Base-by-base conservation (phyloP, 169 alveolate species). In the Eimeria maxima region DNA sequence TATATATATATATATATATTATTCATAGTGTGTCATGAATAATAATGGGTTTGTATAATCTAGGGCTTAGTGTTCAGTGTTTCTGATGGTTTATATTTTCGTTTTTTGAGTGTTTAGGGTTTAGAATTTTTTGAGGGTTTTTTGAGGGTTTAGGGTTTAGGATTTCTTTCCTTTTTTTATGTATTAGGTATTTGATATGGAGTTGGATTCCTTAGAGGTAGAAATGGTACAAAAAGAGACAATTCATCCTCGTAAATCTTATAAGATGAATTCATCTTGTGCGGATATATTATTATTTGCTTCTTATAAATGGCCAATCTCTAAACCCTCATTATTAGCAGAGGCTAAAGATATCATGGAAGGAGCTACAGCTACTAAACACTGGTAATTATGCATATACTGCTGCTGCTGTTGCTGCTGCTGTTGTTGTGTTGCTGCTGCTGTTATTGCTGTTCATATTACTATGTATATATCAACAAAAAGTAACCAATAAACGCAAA, bases 211-310 rank as follows among this genome's bases (percentile, higher is more conserved):
- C 18, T 96, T 99, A 95, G 99, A 99, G 96, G 99, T 99, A 24
- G 99, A 99, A 97, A 99, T 99, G 96, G 99, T 99, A 45, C 99
- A 99, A 96, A 99, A 99, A 98, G 99, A 99, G 97, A 99, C 99
- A 14, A 99, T 99, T 81, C 99, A 99, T 97, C 99, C 99, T 27
- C 97, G 99, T 90, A 99, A 99, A 97, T 98, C 99, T 47, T 99
- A 99, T 97, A 99, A 99, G 98, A 99, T 99, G 99, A 99, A 99
- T 97, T 98, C 99, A 88, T 99, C 99, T 55, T 99, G 99, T 97
- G 99, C 99, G 3, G 99, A 99, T 97, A 99, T 99, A 44, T 98
- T 99, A 57, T 97, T 99, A 27, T 98, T 99, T 97, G 99, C 99
- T 33, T 98, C 99, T 67, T 99, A 99, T 98, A 99, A 99, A 97